Evolutionary conservation across 2,329 filamentous ascomycete genomes (phyloP).

Genomic region (Clonostachys byssicola): DNA sequence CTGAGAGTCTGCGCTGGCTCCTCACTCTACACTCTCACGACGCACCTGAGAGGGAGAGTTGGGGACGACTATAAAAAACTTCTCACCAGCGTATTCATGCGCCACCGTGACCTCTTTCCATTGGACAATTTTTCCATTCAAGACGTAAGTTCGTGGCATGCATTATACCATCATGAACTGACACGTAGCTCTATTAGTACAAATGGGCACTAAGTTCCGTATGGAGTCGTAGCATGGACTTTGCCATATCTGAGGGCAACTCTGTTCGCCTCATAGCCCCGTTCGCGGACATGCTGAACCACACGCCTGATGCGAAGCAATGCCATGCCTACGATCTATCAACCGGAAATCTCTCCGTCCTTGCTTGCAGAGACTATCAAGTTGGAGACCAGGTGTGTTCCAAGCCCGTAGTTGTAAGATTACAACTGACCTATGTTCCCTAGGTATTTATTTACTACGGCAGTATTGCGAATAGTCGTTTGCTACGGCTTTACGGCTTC

Average conservation of each 20-base stretch:
- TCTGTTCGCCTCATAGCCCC: constrained; percentile 10
- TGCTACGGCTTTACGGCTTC: constrained; percentile 29
- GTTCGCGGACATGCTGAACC: constrained; percentile 29
- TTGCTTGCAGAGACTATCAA: too few relatives aligned
- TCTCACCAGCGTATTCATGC: constrained; percentile 16
- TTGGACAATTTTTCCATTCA: constrained; percentile 21
- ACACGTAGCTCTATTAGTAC: too few relatives aligned
- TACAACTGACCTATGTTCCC: too few relatives aligned
- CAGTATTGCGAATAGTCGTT: constrained; percentile 22
- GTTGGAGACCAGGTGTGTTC: too few relatives aligned
- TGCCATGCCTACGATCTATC: constrained; percentile 25
- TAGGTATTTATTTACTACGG: constrained; percentile 26
- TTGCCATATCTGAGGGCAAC: too few relatives aligned
- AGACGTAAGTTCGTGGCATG: constrained; percentile 27
- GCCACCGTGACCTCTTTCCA: constrained; percentile 22
- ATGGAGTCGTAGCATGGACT: too few relatives aligned
- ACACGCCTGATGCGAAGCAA: constrained; percentile 22
- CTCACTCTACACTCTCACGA: constrained; percentile 23
- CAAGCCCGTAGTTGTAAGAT: too few relatives aligned
- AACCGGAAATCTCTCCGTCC: constrained; percentile 22
- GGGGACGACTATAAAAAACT: constrained; percentile 20
- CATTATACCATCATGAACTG: constrained; percentile 16
- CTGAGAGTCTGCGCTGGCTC: constrained; percentile 22
- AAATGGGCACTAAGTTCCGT: too few relatives aligned
- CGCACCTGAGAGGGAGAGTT: constrained; percentile 18